These are phyloP conservation scores for Sonneratia caseolaris DNA, from an alignment of 345 rosid genomes.

Conservation along the genomic window DNA sequence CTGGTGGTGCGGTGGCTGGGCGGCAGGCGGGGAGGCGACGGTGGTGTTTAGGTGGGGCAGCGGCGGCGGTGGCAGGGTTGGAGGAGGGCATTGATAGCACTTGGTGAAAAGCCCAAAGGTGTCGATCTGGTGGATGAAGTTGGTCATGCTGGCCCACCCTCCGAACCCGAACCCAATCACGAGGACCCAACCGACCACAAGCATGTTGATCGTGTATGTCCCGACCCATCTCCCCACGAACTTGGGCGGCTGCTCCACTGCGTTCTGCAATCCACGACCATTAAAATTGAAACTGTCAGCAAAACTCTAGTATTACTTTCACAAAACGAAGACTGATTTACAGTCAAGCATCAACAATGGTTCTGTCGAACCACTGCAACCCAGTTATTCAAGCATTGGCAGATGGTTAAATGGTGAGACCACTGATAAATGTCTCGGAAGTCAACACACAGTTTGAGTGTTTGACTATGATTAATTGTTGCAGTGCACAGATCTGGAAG, in stretches of 20 bases:
- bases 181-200: slow-evolving; percentile 85
- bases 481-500: too few relatives aligned
- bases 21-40: slow-evolving; percentile 10
- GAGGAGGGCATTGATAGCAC: slow-evolving; percentile 87
- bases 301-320: not conserved
- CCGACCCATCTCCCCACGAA: slow-evolving; percentile 80
- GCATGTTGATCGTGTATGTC: slow-evolving; percentile 58
- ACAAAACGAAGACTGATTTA: not conserved
- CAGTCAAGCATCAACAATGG: too few relatives aligned
- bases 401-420: not conserved
- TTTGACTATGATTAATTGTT: too few relatives aligned
- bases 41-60: slow-evolving; percentile 27
- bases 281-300: not conserved
- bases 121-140: slow-evolving; percentile 86
- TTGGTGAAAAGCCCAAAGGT: slow-evolving; percentile 92
- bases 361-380: too few relatives aligned
- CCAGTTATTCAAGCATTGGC: not conserved
- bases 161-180: slow-evolving; percentile 95
- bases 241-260: slow-evolving; percentile 82
- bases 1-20: slow-evolving; percentile 31
- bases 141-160: slow-evolving; percentile 89
- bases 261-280: slow-evolving; percentile 48
- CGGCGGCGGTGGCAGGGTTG: slow-evolving; percentile 16
- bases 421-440: not conserved
- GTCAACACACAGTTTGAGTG: too few relatives aligned